These are phyloP conservation scores for Rhizopogon rudus DNA, from an alignment of 768 basidiomycete species.

Conservation along the genomic window DNA sequence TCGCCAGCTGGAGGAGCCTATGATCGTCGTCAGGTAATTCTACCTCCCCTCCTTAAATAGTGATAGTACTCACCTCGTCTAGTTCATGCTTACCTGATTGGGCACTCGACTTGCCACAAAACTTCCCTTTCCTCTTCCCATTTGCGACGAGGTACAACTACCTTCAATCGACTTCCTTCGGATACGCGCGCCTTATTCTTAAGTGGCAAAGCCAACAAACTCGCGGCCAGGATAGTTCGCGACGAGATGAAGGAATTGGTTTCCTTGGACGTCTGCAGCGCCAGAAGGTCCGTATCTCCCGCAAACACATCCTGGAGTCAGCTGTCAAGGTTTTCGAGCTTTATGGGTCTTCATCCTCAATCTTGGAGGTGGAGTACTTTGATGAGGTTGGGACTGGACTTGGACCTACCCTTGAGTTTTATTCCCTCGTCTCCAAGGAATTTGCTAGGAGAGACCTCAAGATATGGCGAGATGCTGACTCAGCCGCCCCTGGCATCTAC, in stretches of 20 bases:
- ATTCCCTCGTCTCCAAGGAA: conserved; percentile 93
- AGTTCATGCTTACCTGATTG: conserved; percentile 97
- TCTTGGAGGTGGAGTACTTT: conserved; percentile 97
- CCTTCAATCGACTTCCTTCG: conserved; percentile 96
- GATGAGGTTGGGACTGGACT: conserved; percentile 98
- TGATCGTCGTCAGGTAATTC: conserved; percentile 93
- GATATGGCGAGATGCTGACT: conserved; percentile 88
- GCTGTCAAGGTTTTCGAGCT: conserved; percentile 96
- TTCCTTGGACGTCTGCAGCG: conserved; percentile 90
- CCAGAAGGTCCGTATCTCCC: conserved; percentile 95
- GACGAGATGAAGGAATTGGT: conserved; percentile 87
- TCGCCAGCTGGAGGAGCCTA: conserved; percentile 93
- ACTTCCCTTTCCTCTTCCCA: conserved; percentile 98
- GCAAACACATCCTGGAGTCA: conserved; percentile 92
- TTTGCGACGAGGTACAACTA: conserved; percentile 97
- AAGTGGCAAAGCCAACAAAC: conserved; percentile 91
- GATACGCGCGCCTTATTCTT: conserved; percentile 90
- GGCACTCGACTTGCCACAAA: conserved; percentile 92
- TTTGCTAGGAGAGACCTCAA: conserved; percentile 86
- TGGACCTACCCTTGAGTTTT: conserved; percentile 97
- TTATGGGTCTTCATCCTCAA: conserved; percentile 90
- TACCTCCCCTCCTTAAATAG: neutral
- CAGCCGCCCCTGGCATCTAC: conserved; percentile 52
- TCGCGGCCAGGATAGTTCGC: conserved; percentile 70
- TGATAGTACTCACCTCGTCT: neutral